Base-by-base conservation (phyloP, 208 protist species). In the Wallacemonas sp. region DNA sequence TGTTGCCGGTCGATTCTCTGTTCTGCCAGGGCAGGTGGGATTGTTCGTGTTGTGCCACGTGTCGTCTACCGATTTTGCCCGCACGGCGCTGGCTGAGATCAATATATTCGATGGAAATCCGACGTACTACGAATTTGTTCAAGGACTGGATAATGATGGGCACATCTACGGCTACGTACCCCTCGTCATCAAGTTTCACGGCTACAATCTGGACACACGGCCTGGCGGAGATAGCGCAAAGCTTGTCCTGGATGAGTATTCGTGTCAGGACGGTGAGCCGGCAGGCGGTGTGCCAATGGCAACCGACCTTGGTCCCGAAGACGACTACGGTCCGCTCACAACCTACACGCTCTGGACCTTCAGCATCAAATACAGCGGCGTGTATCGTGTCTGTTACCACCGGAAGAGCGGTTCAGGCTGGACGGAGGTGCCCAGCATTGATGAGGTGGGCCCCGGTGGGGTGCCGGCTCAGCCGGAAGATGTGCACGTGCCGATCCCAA, bases 361-460 rank as follows among this genome's bases (percentile, higher is more conserved):
- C 64, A 72, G 49, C 11, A 66, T 90, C 28, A 51, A 58, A n/a
- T 41, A 80, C 24, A 62, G 39, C 12, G 89, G 86, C 19, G 55
- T 72, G 42, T 95, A 72, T 68, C 88, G 88, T 64, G 72, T 91
- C n/a, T 95, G 86, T 71, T 92, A 91, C 75, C 64, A 68, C 53
- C 81, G 80, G 45, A 75, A 73, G 26, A 46, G 46, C 0, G 39
- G 33, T 1, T 61, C 44, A 11, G 12, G 5, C 6, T 95, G 86
- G 89, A 84, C 78, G 2, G 81, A 91, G 68, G 83, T 91, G 60
- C 88, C 85, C 1, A 84, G 66, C 64, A 87, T 88, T 33, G 61
- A 68, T 2, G 72, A 84, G n/a, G 62, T 78, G 42, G 63, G 46
- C 26, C 49, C 47, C 9, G 46, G 56, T 0, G 28, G 26, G n/a